Conservation (phyloP, 139 green algal species). For the Closterium sp. region DNA sequence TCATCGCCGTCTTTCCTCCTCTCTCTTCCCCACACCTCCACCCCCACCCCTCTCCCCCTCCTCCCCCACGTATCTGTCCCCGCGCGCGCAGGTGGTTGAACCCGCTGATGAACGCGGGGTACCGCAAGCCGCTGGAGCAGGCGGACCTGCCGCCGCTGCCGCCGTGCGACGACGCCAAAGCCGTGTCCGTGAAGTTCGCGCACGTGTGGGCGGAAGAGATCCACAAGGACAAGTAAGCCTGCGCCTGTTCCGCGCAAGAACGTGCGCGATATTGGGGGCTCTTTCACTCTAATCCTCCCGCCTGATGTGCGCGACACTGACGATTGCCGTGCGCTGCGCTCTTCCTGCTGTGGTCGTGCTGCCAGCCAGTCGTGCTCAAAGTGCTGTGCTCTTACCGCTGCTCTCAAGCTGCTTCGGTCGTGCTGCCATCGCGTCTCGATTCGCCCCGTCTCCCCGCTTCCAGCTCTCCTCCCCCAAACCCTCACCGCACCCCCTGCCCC, state of each 20-base stretch:
- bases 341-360: neutral
- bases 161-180: constrained; percentile 13
- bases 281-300: neutral
- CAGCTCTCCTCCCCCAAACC: neutral
- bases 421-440: neutral
- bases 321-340: neutral
- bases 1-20: neutral
- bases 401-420: neutral
- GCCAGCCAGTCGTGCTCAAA: neutral
- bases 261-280: neutral
- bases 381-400: neutral
- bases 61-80: neutral
- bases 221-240: neutral
- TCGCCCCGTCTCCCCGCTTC: neutral
- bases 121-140: constrained; percentile 26
- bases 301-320: neutral
- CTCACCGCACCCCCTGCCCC: neutral
- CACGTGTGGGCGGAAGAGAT: constrained; percentile 16
- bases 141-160: constrained; percentile 38
- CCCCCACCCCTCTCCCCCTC: neutral
- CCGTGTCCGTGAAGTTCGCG: constrained; percentile 7
- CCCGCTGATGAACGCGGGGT: constrained; percentile 22
- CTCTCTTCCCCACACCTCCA: neutral
- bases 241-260: neutral
- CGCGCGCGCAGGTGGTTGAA: constrained; percentile 37